These are phyloP conservation scores for Chlamydomonas reinhardtii DNA, from an alignment of 163 green algal genomes.

Conservation along the genomic window DNA sequence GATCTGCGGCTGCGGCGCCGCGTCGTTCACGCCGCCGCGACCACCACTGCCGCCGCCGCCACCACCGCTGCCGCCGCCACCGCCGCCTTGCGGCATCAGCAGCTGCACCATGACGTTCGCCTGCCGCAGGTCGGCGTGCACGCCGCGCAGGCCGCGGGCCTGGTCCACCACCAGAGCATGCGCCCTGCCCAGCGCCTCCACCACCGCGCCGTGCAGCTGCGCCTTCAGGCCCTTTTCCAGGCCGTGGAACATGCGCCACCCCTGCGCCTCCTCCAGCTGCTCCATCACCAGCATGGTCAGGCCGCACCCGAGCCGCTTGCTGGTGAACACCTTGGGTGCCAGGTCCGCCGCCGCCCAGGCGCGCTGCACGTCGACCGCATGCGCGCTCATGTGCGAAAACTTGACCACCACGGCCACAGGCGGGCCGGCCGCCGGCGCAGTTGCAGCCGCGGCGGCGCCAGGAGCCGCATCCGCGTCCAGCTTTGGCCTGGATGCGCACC, in stretches of 20 bases:
- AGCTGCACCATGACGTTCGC: too few relatives aligned
- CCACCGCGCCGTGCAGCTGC: not conserved
- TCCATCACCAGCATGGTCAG: slow-evolving; percentile 6
- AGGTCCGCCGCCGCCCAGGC: not conserved
- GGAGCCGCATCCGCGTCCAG: too few relatives aligned
- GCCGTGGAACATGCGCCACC: not conserved
- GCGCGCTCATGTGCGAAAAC: not conserved
- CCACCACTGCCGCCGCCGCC: too few relatives aligned
- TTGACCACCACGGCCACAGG: not conserved
- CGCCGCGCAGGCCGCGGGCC: not conserved
- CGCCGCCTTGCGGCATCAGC: too few relatives aligned
- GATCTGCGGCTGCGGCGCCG: not conserved
- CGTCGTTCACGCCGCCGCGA: not conserved
- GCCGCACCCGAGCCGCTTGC: not conserved
- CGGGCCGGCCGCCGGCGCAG: too few relatives aligned
- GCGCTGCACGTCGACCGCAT: not conserved
- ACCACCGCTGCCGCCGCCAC: too few relatives aligned
- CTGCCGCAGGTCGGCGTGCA: not conserved
- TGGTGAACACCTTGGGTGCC: not conserved
- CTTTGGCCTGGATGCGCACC: too few relatives aligned
- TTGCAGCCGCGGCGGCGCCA: too few relatives aligned
- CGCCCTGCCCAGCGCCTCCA: not conserved
- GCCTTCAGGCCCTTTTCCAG: not conserved
- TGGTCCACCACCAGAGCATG: not conserved
- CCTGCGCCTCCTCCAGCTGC: not conserved